Evolutionary conservation across 2,329 filamentous ascomycete genomes (phyloP), one percentile per base, ranked within the genome.

Genomic region (Penicillium occitanis): DNA sequence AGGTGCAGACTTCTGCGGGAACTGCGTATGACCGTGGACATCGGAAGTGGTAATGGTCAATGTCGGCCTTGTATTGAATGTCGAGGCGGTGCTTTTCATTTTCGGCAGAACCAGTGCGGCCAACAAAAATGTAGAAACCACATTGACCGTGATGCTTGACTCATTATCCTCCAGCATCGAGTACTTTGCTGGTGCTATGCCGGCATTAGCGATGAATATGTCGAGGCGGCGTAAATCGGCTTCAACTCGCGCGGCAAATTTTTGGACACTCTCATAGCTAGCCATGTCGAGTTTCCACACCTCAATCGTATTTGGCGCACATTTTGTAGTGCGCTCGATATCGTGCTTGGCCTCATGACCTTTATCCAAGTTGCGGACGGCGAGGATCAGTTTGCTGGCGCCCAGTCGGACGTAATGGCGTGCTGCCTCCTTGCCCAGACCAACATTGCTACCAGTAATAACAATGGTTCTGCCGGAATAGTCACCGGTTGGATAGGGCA

Each of bases 391-490:
- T 25, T 75, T 77, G 2, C 77, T 78, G 11, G 84, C 73, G 1
- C 73, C 71, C 4, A 80, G 68, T 0, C 71, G 68, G 0, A 82
- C 73, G 30, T 85, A 74, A 40, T 81, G 79, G 0, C 73, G 71
- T 8, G 78, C 74, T 1, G 78, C 72, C 66, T 82, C 80, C 17
- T 82, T 75, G 0, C 84, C 84, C 0, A 86, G 72, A 0, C 85
- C 84, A 0, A 70, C 72, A 66, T 84, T 86, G 25, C 77, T 73
- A 0, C 84, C 84, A 0, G 83, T 85, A n/a, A 86, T 74, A 48
- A 86, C 80, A 51, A 81, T 80, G 0, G 77, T 78, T 64, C 80
- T 73, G 8, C 22, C 35, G 17, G 30, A 30, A 28, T 61, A 65
- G 1, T 55, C 60, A 30, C 53, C 22, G 6, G 55, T 37, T 5